These are phyloP conservation scores for Chlamydomonas sphaeroides DNA, from an alignment of 139 green algal genomes.

Conservation along the genomic window DNA sequence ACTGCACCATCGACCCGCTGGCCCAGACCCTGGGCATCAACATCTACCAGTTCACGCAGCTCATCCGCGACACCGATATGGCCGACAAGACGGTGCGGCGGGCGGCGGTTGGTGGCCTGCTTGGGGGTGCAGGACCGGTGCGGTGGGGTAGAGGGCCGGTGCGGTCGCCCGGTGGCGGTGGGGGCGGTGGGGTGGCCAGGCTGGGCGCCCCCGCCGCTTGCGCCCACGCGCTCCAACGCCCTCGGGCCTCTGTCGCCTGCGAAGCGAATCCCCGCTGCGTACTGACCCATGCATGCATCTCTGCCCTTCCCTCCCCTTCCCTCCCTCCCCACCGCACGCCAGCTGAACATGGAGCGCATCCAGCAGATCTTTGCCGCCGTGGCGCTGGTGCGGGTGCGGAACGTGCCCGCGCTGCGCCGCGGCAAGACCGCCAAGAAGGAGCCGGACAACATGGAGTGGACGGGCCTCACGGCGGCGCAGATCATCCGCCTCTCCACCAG, in stretches of 20 bases:
- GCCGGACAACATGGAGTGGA: conserved; percentile 38
- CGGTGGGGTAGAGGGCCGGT: too few species aligned
- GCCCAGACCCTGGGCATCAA: conserved; percentile 44
- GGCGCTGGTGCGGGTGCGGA: conserved; percentile 9
- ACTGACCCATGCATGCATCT: neutral
- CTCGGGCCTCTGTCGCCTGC: too few species aligned
- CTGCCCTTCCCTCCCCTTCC: neutral
- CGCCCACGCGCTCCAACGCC: too few species aligned
- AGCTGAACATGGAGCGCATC: conserved; percentile 41
- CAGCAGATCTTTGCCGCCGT: conserved; percentile 40
- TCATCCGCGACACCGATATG: conserved; percentile 42
- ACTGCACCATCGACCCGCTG: conserved; percentile 58
- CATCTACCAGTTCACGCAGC: conserved; percentile 35
- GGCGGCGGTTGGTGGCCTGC: neutral
- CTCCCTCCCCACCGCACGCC: neutral
- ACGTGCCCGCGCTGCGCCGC: neutral
- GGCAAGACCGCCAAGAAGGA: neutral
- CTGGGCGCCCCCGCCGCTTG: too few species aligned
- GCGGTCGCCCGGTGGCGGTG: too few species aligned
- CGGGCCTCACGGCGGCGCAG: conserved; percentile 34
- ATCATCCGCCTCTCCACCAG: conserved; percentile 42
- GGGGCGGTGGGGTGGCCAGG: too few species aligned
- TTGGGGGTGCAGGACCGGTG: too few species aligned
- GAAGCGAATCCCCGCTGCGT: too few species aligned
- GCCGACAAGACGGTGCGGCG: conserved; percentile 30